A percentile compares a stretch with the other conserved stretches of the same genome.
These are phyloP conservation scores for Chlorella sp. DNA, from an alignment of 139 green algal species.

Conservation along the genomic window DNA sequence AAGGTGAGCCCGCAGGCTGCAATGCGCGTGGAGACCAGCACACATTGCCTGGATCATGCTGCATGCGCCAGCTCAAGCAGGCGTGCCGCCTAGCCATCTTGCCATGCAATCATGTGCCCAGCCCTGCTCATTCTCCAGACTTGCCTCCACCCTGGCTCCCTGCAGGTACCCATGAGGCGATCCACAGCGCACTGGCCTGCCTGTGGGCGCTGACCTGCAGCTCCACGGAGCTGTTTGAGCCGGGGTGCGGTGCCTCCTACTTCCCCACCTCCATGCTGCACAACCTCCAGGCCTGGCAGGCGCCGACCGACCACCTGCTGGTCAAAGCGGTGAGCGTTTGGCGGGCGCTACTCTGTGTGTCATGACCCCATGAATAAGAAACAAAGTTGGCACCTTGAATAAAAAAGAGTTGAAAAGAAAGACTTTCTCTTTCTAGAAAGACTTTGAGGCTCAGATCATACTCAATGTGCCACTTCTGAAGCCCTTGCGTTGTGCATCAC, in stretches of 20 bases:
- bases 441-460: not conserved
- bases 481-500: not conserved
- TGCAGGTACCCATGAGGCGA: slow-evolving; percentile 27
- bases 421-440: no score
- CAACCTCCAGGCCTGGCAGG: slow-evolving; percentile 12
- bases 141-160: not conserved
- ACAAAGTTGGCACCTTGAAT: no score
- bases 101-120: not conserved
- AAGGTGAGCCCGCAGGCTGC: slow-evolving; percentile 16
- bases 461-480: no score
- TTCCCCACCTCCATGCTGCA: slow-evolving; percentile 9
- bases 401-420: no score
- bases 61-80: not conserved
- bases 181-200: slow-evolving; percentile 2
- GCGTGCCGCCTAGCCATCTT: not conserved
- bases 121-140: not conserved
- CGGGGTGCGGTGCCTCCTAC: not conserved
- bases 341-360: not conserved
- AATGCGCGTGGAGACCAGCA: not conserved
- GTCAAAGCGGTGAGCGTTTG: slow-evolving; percentile 23
- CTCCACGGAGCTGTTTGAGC: not conserved
- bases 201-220: slow-evolving; percentile 14
- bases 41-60: not conserved
- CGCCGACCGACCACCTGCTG: not conserved
- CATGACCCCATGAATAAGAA: no score